These are phyloP conservation scores for Wickerhamomyces ciferrii DNA, from an alignment of 805 yeast species.

Conservation along the genomic window DNA sequence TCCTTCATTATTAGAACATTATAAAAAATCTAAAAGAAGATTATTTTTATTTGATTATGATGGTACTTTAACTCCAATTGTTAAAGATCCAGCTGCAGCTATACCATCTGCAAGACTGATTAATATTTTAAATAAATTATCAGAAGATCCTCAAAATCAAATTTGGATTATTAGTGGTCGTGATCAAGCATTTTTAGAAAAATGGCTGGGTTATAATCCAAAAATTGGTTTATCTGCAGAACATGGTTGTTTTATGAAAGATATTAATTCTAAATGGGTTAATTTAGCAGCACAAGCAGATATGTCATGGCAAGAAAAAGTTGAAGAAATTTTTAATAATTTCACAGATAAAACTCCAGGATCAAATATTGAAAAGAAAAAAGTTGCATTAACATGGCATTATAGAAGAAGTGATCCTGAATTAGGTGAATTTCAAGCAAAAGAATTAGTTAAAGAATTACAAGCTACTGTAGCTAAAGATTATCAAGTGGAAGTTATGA, in stretches of 20 bases:
- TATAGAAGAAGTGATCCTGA: conserved; percentile 94
- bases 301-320: conserved; percentile 93
- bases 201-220: conserved; percentile 73
- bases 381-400: conserved; percentile 97
- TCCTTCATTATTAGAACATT: conserved; percentile 55
- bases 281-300: conserved; percentile 79
- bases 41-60: conserved; percentile 92
- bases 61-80: conserved; percentile 96
- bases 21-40: conserved; percentile 57
- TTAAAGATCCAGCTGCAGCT: conserved; percentile 96
- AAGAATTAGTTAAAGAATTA: conserved; percentile 62
- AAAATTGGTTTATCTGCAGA: conserved; percentile 87
- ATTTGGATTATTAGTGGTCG: conserved; percentile 97
- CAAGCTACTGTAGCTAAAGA: conserved; percentile 50
- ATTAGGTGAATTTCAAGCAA: conserved; percentile 82
- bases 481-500: conserved; percentile 90
- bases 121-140: conserved; percentile 50
- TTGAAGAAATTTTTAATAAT: conserved; percentile 62
- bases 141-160: conserved; percentile 74
- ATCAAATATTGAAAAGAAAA: conserved; percentile 76
- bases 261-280: conserved; percentile 69
- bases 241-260: conserved; percentile 93
- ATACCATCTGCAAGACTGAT: conserved; percentile 78
- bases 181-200: conserved; percentile 83
- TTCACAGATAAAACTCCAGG: conserved; percentile 92